phyloP scores from a whole-genome alignment of 805 yeast species.

The Kazachstania bromeliacearum region DNA sequence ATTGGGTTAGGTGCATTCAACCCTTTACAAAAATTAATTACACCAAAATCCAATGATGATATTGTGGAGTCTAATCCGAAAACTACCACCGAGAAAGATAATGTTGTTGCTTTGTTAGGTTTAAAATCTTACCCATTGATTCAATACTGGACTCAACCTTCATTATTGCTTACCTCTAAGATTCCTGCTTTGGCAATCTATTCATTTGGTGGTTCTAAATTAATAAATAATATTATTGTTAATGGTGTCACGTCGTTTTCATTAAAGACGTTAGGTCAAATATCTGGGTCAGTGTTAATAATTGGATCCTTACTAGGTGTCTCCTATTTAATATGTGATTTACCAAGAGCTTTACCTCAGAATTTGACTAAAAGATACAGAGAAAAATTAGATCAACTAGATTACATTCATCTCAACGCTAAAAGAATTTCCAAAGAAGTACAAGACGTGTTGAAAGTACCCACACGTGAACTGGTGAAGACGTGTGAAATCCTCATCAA shows the following conservation, averaged over 20 bases:
- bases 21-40: constrained; percentile 6
- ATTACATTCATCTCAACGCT: constrained; percentile 72
- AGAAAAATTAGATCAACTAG: constrained; percentile 51
- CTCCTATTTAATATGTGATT: constrained; percentile 62
- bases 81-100: background rate
- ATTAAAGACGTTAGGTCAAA: constrained; percentile 31
- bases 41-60: constrained; percentile 3
- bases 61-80: background rate
- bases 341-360: constrained; percentile 83
- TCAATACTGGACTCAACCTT: constrained; percentile 27
- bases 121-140: constrained; percentile 16
- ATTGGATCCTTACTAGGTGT: constrained; percentile 44
- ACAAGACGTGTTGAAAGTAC: constrained; percentile 68
- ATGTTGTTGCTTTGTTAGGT: constrained; percentile 11
- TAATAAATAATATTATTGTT: constrained; percentile 29
- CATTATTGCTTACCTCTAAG: constrained; percentile 27
- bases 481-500: constrained; percentile 24
- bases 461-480: constrained; percentile 61
- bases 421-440: constrained; percentile 74
- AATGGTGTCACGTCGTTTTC: constrained; percentile 33
- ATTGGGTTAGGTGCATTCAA: constrained; percentile 28
- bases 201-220: constrained; percentile 34
- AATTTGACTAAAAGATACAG: constrained; percentile 69
- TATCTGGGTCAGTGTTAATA: constrained; percentile 46
- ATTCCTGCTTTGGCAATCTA: constrained; percentile 28